A percentile compares a stretch with the other conserved stretches of the same genome.
These are phyloP conservation scores for Gossypium rotundifolium DNA, from an alignment of 345 rosid species.

Conservation along the genomic window DNA sequence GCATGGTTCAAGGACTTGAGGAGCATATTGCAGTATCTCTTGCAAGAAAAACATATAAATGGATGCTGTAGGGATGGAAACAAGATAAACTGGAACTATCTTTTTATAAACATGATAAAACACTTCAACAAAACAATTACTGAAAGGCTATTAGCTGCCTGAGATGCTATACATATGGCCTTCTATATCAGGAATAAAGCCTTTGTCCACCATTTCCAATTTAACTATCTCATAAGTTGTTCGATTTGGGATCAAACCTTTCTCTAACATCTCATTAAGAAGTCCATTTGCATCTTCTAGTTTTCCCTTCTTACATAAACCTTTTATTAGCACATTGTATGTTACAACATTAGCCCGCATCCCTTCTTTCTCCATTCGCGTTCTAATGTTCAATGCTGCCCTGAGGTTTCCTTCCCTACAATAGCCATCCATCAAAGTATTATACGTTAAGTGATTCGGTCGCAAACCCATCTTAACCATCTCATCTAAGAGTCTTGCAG, in stretches of 20 bases:
- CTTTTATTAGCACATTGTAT: constrained; percentile 61
- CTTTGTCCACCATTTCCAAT: constrained; percentile 75
- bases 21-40: not conserved
- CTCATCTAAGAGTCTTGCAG: constrained; percentile 47
- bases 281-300: constrained; percentile 64
- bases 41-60: not conserved
- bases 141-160: not conserved
- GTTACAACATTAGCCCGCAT: constrained; percentile 54
- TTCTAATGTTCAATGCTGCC: constrained; percentile 53
- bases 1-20: not conserved
- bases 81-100: not conserved
- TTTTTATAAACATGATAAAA: not conserved
- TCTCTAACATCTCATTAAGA: constrained; percentile 88
- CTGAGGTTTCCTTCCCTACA: constrained; percentile 64
- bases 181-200: constrained; percentile 78
- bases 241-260: constrained; percentile 65
- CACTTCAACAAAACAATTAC: no score
- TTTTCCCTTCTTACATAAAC: constrained; percentile 56
- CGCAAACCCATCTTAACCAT: constrained; percentile 42
- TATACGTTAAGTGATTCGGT: constrained; percentile 62
- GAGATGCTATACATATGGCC: constrained; percentile 59
- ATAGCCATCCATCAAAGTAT: constrained; percentile 70
- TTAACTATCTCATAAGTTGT: constrained; percentile 60
- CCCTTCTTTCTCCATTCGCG: constrained; percentile 66
- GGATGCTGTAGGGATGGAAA: not conserved